phyloP scores from a whole-genome alignment of 306 rosid genomes.

The Canavalia ensiformis region DNA sequence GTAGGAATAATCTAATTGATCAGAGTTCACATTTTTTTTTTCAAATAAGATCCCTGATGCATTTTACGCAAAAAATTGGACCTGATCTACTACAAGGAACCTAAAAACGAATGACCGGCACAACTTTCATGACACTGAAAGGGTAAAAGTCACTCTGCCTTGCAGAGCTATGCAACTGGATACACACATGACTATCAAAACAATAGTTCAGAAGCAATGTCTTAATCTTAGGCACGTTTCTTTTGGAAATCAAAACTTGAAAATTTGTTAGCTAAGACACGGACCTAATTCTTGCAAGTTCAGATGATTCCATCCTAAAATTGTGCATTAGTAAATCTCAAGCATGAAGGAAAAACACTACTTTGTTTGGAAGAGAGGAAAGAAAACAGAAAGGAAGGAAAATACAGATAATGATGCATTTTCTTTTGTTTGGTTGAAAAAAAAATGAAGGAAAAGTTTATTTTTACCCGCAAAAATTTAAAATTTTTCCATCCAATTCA shows the following conservation, averaged over 20 bases:
- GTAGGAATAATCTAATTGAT: background rate
- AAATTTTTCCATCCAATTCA: too few relatives aligned
- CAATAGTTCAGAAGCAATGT: slow-evolving; percentile 1
- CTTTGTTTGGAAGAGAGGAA: too few relatives aligned
- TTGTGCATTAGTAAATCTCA: background rate
- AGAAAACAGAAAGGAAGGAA: too few relatives aligned
- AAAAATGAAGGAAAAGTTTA: too few relatives aligned
- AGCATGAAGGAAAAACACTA: background rate
- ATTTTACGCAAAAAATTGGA: background rate
- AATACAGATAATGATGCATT: too few relatives aligned
- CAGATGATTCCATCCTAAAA: slow-evolving; percentile 34
- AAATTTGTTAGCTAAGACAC: slow-evolving; percentile 1
- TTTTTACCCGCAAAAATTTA: too few relatives aligned
- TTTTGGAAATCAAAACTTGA: slow-evolving; percentile 5
- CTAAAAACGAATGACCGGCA: background rate
- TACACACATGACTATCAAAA: background rate
- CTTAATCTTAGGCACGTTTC: background rate
- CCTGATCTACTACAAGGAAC: background rate
- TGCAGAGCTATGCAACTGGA: background rate
- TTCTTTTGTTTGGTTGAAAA: too few relatives aligned
- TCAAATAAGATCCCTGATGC: background rate
- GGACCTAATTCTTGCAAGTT: slow-evolving; percentile 25
- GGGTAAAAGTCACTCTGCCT: slow-evolving; percentile 1
- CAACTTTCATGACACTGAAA: slow-evolving; percentile 34
- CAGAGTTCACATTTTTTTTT: background rate